These are phyloP conservation scores for Polytrichum formosum DNA, from an alignment of 225 moss, liverwort and hornwort genomes.

Conservation along the genomic window DNA sequence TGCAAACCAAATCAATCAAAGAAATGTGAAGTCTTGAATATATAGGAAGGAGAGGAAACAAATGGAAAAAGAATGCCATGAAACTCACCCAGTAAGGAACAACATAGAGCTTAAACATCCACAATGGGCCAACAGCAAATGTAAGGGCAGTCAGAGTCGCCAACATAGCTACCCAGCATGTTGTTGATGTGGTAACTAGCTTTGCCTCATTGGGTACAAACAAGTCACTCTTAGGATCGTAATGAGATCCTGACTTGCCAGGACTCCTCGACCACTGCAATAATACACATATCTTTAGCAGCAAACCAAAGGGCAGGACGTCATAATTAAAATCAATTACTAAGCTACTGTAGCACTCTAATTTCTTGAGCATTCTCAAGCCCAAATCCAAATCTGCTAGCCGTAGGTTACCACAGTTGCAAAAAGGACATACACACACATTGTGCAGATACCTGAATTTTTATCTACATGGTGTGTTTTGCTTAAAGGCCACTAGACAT, in stretches of 20 bases:
- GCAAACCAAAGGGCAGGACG: background rate
- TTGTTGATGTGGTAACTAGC: constrained; percentile 73
- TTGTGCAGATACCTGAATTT: no score
- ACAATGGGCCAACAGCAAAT: constrained; percentile 66
- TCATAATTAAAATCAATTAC: no score
- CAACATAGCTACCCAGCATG: constrained; percentile 66
- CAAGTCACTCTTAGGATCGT: constrained; percentile 67
- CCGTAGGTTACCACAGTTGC: no score
- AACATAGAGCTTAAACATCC: constrained; percentile 82
- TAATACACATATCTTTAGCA: constrained; percentile 1
- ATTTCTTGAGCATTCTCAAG: no score
- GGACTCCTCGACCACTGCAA: constrained; percentile 63
- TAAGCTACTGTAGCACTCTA: no score
- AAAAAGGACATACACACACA: no score
- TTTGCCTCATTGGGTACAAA: constrained; percentile 74
- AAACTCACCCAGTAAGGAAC: constrained; percentile 68
- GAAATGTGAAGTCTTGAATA: background rate
- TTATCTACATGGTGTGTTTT: no score
- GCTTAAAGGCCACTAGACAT: no score
- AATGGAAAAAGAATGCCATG: no score
- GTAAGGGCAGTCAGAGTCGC: constrained; percentile 58
- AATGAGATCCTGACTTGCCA: constrained; percentile 83
- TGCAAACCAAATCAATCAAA: background rate
- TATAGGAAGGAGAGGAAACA: no score
- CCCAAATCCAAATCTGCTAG: no score